These are phyloP conservation scores for Helicocarpus griseus DNA, from an alignment of 2,329 filamentous ascomycete genomes.

Conservation along the genomic window DNA sequence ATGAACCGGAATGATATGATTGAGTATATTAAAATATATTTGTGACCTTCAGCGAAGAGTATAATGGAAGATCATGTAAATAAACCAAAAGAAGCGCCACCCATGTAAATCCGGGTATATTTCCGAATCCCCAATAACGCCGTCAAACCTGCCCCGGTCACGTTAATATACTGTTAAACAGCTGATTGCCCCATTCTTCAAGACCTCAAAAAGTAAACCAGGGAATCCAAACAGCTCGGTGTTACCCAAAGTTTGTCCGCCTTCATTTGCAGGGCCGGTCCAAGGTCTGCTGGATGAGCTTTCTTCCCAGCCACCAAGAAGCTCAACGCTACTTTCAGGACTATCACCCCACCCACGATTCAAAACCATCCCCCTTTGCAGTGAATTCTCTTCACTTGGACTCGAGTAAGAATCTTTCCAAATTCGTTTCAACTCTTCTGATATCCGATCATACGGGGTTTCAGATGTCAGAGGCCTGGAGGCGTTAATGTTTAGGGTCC, in stretches of 20 bases:
- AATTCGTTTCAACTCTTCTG: constrained; percentile 54
- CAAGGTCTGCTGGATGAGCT: constrained; percentile 40
- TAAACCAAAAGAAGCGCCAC: no score
- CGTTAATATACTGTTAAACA: constrained; percentile 82
- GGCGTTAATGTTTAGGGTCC: constrained; percentile 55
- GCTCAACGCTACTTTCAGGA: constrained; percentile 79
- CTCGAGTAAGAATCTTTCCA: constrained; percentile 60
- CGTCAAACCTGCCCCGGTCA: no score
- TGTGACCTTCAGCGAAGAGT: no score
- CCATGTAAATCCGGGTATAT: no score
- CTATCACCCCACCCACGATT: constrained; percentile 89
- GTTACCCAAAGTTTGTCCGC: constrained; percentile 50
- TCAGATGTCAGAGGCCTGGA: constrained; percentile 57
- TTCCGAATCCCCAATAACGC: no score
- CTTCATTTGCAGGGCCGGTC: constrained; percentile 34
- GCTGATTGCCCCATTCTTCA: constrained; percentile 85
- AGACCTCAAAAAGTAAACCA: constrained; percentile 86
- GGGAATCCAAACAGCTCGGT: constrained; percentile 91
- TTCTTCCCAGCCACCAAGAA: constrained; percentile 79
- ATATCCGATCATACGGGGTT: constrained; percentile 64
- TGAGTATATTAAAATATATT: no score
- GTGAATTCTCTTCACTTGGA: constrained; percentile 42
- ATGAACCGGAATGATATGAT: no score
- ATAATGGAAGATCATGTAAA: no score
- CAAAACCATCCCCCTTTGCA: constrained; percentile 64